Evolutionary conservation across 148 eudicot species (phyloP), one percentile per base, ranked within the genome.

Genomic region (Rheum nobile): DNA sequence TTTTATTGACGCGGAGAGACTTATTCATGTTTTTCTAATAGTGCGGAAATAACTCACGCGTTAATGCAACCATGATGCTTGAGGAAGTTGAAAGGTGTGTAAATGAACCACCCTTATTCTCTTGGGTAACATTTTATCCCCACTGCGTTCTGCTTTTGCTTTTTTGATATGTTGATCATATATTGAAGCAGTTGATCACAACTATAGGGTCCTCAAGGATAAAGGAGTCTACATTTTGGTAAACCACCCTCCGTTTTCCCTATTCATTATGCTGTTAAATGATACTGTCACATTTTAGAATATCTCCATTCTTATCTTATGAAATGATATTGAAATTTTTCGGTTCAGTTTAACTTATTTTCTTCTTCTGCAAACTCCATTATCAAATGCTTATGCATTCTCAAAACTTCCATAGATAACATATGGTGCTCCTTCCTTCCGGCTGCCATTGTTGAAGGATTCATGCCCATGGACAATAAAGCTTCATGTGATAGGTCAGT

Each of bases 201-300:
- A 87, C 91, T 87, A 82, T 87, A 93, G 98, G 98, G 98, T 90
- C 68, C 96, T 90, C 79, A 89, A 93, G 88, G 91, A 90, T 67
- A 83, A 85, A 73, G 98, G 98, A 80, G 83, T 87, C 67, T 93
- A 93, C 78, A 86, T 90, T 77, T 86, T 93, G 93, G 98, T 93
- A 92, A 80, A 74, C 28, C 72, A n/a, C 26, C 57, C 57, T 50
- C 22, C 37, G 44, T 31, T 80, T 76, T 72, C 63, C 73, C 71
- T 67, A 41, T 44, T 37, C 69, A 39, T 46, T 39, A 32, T 34
- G 19, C 47, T 79, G 1, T 0, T 19, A 46, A 17, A 19, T 47
- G 21, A 14, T 47, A 47, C 14, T n/a, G 57, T 50, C 14, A 19
- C 10, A 19, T 14, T 13, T 50, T 5, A 50, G 26, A 19, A 50